phyloP scores from a whole-genome alignment of 2,329 filamentous ascomycete species.

The Graphilbum sp. region DNA sequence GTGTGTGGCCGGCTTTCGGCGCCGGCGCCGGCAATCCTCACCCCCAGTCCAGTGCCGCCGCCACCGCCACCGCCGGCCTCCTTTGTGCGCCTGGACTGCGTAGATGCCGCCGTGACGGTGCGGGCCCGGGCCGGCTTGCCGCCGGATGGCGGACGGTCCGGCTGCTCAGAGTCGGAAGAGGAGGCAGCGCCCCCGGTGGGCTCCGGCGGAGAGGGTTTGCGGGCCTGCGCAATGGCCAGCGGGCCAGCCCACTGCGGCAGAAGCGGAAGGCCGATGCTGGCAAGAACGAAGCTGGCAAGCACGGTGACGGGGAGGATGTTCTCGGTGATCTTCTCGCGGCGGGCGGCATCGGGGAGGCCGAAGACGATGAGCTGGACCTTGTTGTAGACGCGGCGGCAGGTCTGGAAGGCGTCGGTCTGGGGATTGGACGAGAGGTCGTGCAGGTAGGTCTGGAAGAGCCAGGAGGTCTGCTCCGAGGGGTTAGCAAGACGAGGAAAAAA shows the following conservation, averaged over 20 bases:
- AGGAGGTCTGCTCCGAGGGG: slow-evolving; percentile 52
- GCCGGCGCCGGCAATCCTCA: no score
- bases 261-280: slow-evolving; percentile 57
- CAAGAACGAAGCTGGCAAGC: slow-evolving; percentile 64
- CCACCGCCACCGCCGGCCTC: slow-evolving; percentile 18
- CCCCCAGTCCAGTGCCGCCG: slow-evolving; percentile 9
- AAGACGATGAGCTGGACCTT: slow-evolving; percentile 82
- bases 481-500: no score
- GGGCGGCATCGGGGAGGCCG: slow-evolving; percentile 51
- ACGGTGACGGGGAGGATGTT: slow-evolving; percentile 69
- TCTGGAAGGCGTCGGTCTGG: slow-evolving; percentile 63
- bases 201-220: slow-evolving; percentile 53
- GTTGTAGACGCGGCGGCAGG: slow-evolving; percentile 71
- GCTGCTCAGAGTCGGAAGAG: slow-evolving; percentile 3
- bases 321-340: slow-evolving; percentile 63
- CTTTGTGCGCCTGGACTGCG: slow-evolving; percentile 31
- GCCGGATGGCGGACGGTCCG: slow-evolving; percentile 18
- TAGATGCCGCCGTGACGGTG: slow-evolving; percentile 39
- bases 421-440: slow-evolving; percentile 65
- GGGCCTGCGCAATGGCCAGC: slow-evolving; percentile 64
- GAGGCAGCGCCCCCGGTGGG: slow-evolving; percentile 15
- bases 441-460: slow-evolving; percentile 78
- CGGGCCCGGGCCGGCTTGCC: slow-evolving; percentile 44
- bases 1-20: slow-evolving; percentile 6
- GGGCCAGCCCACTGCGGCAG: slow-evolving; percentile 67